A percentile compares a stretch with the other conserved stretches of the same genome.
Conservation (phyloP, 1,284 basidiomycete species). For the Neotropicomus parvogracilis region DNA sequence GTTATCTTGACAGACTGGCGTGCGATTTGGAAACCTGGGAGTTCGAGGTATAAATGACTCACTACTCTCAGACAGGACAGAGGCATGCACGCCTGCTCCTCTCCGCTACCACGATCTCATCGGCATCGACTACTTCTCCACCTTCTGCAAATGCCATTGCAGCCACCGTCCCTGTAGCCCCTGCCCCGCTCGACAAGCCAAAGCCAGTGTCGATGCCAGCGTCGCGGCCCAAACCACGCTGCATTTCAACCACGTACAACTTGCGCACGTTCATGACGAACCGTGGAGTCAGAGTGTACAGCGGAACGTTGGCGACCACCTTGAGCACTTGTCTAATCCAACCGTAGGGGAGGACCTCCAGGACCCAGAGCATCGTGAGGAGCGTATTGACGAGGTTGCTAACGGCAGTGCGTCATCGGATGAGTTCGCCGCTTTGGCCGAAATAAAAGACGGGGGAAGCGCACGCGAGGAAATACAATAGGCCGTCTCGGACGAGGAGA, state of each 20-base stretch:
- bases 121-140: no score
- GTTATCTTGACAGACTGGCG: no score
- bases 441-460: background rate
- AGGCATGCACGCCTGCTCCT: no score
- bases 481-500: conserved; percentile 1
- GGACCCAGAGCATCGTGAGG: background rate
- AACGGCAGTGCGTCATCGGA: background rate
- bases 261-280: conserved; percentile 7
- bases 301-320: background rate
- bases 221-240: background rate
- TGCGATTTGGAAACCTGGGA: no score
- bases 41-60: no score
- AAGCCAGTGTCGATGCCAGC: background rate
- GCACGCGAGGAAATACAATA: conserved; percentile 1
- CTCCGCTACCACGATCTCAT: no score
- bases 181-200: background rate
- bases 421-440: background rate
- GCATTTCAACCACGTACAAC: background rate
- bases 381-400: background rate
- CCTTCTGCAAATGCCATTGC: no score
- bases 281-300: background rate
- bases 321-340: background rate
- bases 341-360: background rate
- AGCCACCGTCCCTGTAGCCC: background rate
- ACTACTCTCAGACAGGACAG: no score